Evolutionary conservation across 2,329 filamentous ascomycete species (phyloP).

Genomic region (Sarocladium strictum): DNA sequence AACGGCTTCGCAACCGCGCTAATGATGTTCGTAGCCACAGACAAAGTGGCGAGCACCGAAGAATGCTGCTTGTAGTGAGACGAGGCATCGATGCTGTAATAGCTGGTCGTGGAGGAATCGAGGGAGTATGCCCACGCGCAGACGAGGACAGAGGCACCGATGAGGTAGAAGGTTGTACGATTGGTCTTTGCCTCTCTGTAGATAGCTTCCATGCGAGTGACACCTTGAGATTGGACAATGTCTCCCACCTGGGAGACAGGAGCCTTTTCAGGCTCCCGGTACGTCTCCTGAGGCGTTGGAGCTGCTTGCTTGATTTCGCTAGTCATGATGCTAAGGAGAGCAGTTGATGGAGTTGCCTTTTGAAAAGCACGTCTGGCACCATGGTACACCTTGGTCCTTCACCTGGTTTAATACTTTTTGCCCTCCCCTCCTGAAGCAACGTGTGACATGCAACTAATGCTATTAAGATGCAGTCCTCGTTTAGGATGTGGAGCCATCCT

Average conservation of each 20-base stretch:
- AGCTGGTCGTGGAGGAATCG: slow-evolving; percentile 22
- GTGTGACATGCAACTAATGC: neutral
- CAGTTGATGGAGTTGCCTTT: neutral
- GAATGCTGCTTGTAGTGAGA: slow-evolving; percentile 23
- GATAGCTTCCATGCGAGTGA: slow-evolving; percentile 24
- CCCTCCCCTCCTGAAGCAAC: neutral
- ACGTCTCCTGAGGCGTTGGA: neutral
- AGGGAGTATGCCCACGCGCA: slow-evolving; percentile 26
- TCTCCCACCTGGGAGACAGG: slow-evolving; percentile 16
- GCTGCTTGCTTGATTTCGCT: slow-evolving; percentile 1
- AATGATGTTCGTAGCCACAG: slow-evolving; percentile 28
- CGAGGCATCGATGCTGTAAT: slow-evolving; percentile 23
- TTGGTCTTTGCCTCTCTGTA: slow-evolving; percentile 21
- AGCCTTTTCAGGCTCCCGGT: neutral
- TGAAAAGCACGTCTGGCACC: no score
- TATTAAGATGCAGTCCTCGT: neutral
- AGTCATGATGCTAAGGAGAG: neutral
- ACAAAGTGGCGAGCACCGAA: slow-evolving; percentile 21
- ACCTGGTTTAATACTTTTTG: neutral
- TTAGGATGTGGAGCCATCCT: neutral
- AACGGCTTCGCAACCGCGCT: slow-evolving; percentile 53
- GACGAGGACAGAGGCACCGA: slow-evolving; percentile 18
- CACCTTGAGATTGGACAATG: slow-evolving; percentile 18
- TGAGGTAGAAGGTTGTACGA: slow-evolving; percentile 19
- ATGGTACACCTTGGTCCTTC: no score